Evolutionary conservation across 805 yeast genomes (phyloP).

Genomic region (Candida vaughaniae): DNA sequence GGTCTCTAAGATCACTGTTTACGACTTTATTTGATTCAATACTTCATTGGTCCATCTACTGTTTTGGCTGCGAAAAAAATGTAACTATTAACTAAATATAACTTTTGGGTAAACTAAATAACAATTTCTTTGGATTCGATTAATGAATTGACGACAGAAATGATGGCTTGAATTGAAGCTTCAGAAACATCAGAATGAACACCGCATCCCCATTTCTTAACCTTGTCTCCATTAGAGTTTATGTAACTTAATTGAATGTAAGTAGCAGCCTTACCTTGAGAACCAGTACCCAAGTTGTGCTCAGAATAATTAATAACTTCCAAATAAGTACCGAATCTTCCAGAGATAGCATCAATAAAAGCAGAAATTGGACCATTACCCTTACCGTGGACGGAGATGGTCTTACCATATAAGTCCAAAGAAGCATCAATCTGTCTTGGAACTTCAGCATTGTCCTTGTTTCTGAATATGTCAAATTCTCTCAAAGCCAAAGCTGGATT

Average conservation of each 20-base stretch:
- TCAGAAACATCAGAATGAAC: slow-evolving; percentile 43
- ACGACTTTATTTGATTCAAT: too few relatives aligned
- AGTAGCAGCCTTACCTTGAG: slow-evolving; percentile 72
- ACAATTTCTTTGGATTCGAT: slow-evolving; percentile 28
- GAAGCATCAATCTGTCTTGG: slow-evolving; percentile 51
- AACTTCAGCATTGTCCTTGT: slow-evolving; percentile 22
- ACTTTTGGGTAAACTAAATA: slow-evolving; percentile 13
- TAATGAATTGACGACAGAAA: slow-evolving; percentile 53
- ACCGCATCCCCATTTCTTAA: slow-evolving; percentile 44
- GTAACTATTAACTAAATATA: too few relatives aligned
- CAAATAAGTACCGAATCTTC: slow-evolving; percentile 49
- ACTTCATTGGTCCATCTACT: too few relatives aligned
- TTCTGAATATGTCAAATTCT: slow-evolving; percentile 48
- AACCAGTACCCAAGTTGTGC: slow-evolving; percentile 72
- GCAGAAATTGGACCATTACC: slow-evolving; percentile 84
- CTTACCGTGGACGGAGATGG: slow-evolving; percentile 45
- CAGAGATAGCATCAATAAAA: slow-evolving; percentile 61
- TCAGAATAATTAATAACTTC: slow-evolving; percentile 69
- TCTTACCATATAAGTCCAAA: slow-evolving; percentile 14
- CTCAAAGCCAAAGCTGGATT: slow-evolving; percentile 29
- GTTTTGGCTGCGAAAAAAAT: not conserved
- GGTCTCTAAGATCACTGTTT: too few relatives aligned
- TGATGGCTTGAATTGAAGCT: slow-evolving; percentile 58
- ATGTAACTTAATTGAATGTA: slow-evolving; percentile 55
- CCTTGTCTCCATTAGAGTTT: slow-evolving; percentile 35